Evolutionary conservation across 768 basidiomycete species (phyloP), one percentile per base, ranked within the genome.

Genomic region (Clavulina sp.): DNA sequence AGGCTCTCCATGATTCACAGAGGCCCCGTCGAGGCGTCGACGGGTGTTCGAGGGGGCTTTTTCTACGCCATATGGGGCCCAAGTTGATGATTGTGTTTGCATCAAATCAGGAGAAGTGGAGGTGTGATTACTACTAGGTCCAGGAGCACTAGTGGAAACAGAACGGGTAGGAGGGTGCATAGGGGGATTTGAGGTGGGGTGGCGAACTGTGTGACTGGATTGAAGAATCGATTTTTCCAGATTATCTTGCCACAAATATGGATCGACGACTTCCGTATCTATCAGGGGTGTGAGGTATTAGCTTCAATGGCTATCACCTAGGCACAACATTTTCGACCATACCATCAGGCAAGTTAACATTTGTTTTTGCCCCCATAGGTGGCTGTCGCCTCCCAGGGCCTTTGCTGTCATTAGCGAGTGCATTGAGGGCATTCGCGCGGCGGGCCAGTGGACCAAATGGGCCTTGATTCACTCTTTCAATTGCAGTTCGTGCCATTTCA

Each of bases 391-490:
- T 46, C 24, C 43, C 13, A 46, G 13, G 43, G 13, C 13, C 43
- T 21, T 38, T 38, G 21, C 36, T 38, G 13, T 38, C 21, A 38
- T 38, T 21, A 38, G 36, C 36, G 21, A 21, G 21, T n/a, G n/a
- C n/a, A n/a, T n/a, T 9, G 19, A 38, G 36, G 36, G 21, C 36
- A 13, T 21, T 38, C 21, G 36, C 13, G 36, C 13, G 26, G 26
- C 43, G 24, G 43, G 43, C 43, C 43, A 13, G 13, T 9, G 43
- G 13, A 46, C 86, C 86, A 61, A 87, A 88, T 0, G 80, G 72
- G 7, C 82, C 81, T 57, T 74, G 73, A 62, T 87, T 82, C n/a
- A 89, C 84, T 28, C 84, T 80, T 50, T 71, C 73, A 52, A 86
- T 74, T 54, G 92, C 86, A 58, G 87, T 84, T 51, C 72, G 74